These are phyloP conservation scores for Leishmania turanica DNA, from an alignment of 208 protist species.

Conservation along the genomic window DNA sequence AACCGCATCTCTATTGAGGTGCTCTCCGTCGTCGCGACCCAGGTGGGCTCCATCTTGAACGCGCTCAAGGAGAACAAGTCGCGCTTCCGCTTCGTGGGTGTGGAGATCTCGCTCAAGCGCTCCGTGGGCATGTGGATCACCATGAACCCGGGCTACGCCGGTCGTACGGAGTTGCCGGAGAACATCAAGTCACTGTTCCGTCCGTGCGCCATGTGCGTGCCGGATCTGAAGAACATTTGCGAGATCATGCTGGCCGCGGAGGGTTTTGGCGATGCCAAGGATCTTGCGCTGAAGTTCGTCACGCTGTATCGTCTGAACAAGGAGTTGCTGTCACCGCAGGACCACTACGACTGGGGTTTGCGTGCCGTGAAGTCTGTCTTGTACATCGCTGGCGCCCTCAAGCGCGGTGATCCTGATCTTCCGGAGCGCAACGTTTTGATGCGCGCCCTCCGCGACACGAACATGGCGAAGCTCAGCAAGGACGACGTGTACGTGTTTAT, in stretches of 20 bases:
- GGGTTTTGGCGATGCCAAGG: slow-evolving; percentile 96
- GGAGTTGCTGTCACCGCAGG: slow-evolving; percentile 97
- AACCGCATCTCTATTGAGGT: slow-evolving; percentile 97
- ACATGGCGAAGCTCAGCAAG: slow-evolving; percentile 98
- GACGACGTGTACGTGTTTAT: slow-evolving; percentile 98
- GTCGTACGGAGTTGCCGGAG: slow-evolving; percentile 97
- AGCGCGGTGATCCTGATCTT: slow-evolving; percentile 95
- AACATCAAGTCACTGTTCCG: slow-evolving; percentile 98
- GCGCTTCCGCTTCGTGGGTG: slow-evolving; percentile 96
- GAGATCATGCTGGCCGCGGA: slow-evolving; percentile 99
- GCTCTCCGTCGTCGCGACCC: slow-evolving; percentile 98
- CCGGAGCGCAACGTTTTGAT: slow-evolving; percentile 97
- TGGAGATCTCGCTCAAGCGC: slow-evolving; percentile 92
- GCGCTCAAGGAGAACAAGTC: slow-evolving; percentile 96
- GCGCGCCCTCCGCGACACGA: slow-evolving; percentile 97
- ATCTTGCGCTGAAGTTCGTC: slow-evolving; percentile 98
- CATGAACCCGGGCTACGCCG: slow-evolving; percentile 98
- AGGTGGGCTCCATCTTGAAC: slow-evolving; percentile 98
- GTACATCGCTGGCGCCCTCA: slow-evolving; percentile 96
- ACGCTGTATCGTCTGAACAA: slow-evolving; percentile 97
- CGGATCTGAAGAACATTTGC: slow-evolving; percentile 98
- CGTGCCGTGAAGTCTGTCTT: slow-evolving; percentile 98
- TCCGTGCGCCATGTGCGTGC: slow-evolving; percentile 98
- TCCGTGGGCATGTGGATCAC: slow-evolving; percentile 97
- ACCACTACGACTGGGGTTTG: slow-evolving; percentile 99